Percentiles rank a stretch among this genome's conserved stretches.
phyloP scores from a whole-genome alignment of 2,329 filamentous ascomycete species.

The Colletotrichum sp. region DNA sequence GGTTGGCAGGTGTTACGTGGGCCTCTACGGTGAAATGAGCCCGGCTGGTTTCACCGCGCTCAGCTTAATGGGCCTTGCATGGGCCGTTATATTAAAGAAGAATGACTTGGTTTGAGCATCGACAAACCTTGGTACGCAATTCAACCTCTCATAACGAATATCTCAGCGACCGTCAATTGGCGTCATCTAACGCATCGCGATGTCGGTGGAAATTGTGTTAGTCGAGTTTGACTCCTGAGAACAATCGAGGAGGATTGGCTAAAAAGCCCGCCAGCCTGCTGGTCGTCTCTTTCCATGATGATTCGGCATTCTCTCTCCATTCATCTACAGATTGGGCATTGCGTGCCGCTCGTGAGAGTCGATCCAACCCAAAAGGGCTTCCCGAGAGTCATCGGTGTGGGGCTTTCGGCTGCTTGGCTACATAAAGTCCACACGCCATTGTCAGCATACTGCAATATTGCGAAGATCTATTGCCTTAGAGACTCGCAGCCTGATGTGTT shows the following conservation, averaged over 20 bases:
- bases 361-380: background rate
- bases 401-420: background rate
- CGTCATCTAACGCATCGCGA: background rate
- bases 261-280: background rate
- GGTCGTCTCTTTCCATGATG: background rate
- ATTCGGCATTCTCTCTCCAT: background rate
- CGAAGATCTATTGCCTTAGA: background rate
- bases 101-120: background rate
- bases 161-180: background rate
- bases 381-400: background rate
- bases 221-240: background rate
- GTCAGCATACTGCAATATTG: background rate
- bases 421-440: background rate
- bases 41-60: background rate
- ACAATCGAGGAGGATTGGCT: rapidly evolving
- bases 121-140: background rate
- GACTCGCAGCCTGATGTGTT: background rate
- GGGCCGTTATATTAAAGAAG: background rate
- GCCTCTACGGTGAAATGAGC: background rate
- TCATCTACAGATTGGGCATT: background rate
- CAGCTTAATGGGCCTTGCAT: rapidly evolving
- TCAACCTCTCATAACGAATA: background rate
- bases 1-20: background rate
- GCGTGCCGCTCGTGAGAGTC: background rate
- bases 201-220: background rate